Conservation (phyloP, 2,329 filamentous ascomycete genomes). For the Monosporascus sp. region DNA sequence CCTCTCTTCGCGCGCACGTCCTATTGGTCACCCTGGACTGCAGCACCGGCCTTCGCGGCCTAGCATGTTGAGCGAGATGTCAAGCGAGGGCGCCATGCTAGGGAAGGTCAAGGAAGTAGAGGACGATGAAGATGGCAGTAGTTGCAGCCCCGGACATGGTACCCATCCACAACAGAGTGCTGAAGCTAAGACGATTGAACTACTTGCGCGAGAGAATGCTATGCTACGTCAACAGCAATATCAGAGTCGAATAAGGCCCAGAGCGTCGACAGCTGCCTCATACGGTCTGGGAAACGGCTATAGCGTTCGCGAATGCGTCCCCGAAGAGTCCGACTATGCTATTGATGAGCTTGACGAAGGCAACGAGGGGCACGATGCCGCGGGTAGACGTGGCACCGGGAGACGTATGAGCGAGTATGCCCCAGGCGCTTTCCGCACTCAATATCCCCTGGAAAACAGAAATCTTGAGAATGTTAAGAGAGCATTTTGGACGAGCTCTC, state of each 20-base stretch:
- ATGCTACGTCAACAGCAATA: slow-evolving; percentile 53
- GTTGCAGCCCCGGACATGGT: slow-evolving; percentile 49
- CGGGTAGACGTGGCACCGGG: slow-evolving; percentile 37
- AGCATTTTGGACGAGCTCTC: slow-evolving; percentile 65
- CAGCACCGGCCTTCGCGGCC: slow-evolving; percentile 78
- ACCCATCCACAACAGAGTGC: slow-evolving; percentile 46
- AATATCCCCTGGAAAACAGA: slow-evolving; percentile 51
- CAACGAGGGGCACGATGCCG: slow-evolving; percentile 46
- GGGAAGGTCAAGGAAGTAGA: slow-evolving; percentile 67
- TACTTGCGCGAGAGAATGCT: slow-evolving; percentile 57
- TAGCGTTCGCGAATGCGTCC: slow-evolving; percentile 52
- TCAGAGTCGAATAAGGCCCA: slow-evolving; percentile 50
- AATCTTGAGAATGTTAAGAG: slow-evolving; percentile 62
- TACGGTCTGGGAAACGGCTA: slow-evolving; percentile 53
- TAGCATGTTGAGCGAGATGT: slow-evolving; percentile 70
- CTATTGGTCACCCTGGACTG: slow-evolving; percentile 58
- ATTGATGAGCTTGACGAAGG: slow-evolving; percentile 65
- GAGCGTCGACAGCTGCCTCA: slow-evolving; percentile 50
- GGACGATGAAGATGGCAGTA: slow-evolving; percentile 54
- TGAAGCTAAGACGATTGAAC: slow-evolving; percentile 59
- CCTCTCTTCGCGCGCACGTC: slow-evolving; percentile 45
- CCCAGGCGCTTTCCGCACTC: slow-evolving; percentile 38
- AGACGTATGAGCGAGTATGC: slow-evolving; percentile 56
- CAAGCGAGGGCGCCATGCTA: slow-evolving; percentile 55
- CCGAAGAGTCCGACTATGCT: slow-evolving; percentile 65